Percentiles rank a stretch among this genome's conserved stretches.
Evolutionary conservation across 352 stramenopile species (phyloP).

Genomic region (Globisporangium ultimum): DNA sequence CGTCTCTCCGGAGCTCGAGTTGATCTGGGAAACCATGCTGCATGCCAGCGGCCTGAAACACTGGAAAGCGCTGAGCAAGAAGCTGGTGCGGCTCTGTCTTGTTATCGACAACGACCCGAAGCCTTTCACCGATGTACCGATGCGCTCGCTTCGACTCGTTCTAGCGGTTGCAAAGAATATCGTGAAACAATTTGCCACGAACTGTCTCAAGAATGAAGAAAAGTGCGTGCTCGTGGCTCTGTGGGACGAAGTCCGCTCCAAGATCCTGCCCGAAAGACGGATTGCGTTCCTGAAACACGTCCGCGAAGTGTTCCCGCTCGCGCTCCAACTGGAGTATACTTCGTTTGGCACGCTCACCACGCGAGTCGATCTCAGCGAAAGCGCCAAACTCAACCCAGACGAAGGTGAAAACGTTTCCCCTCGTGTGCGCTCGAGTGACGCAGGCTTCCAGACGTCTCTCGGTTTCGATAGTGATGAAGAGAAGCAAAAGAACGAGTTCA

Average conservation of each 20-base stretch:
- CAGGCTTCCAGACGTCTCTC: slow-evolving; percentile 1
- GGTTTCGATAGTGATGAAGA: slow-evolving; percentile 48
- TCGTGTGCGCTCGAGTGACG: neutral
- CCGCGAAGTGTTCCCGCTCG: slow-evolving; percentile 31
- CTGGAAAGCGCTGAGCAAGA: slow-evolving; percentile 37
- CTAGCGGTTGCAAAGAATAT: slow-evolving; percentile 25
- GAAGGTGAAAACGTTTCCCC: neutral
- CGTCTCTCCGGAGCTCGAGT: slow-evolving; percentile 17
- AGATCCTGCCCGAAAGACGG: slow-evolving; percentile 35
- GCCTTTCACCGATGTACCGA: slow-evolving; percentile 11
- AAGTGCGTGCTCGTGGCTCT: slow-evolving; percentile 41
- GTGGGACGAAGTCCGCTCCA: slow-evolving; percentile 45
- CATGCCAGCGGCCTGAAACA: slow-evolving; percentile 38
- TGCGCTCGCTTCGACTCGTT: slow-evolving; percentile 23
- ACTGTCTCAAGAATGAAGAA: slow-evolving; percentile 30
- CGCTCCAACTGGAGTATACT: slow-evolving; percentile 41
- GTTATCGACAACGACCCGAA: slow-evolving; percentile 25
- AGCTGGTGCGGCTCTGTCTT: slow-evolving; percentile 28
- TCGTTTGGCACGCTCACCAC: slow-evolving; percentile 9
- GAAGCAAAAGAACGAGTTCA: slow-evolving; percentile 23
- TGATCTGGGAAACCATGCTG: slow-evolving; percentile 38
- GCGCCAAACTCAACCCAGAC: neutral
- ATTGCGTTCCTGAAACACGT: slow-evolving; percentile 40
- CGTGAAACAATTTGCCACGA: slow-evolving; percentile 3
- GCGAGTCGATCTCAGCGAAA: neutral